A percentile compares a stretch with the other conserved stretches of the same genome.
phyloP scores from a whole-genome alignment of 179 eudicot genomes.

The Carnegiea gigantea region DNA sequence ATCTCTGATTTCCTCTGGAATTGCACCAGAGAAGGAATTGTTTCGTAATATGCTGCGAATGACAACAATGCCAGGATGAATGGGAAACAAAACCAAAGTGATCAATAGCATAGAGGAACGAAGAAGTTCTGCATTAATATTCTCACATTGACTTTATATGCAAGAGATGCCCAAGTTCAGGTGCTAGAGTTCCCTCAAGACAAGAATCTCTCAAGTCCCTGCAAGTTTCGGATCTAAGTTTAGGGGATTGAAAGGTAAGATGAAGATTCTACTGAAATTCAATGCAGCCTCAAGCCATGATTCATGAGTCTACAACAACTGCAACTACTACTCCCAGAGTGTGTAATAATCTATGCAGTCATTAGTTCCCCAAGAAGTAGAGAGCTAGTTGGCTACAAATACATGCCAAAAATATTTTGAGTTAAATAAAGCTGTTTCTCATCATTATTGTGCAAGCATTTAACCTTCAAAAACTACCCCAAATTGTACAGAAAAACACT shows the following conservation, averaged over 20 bases:
- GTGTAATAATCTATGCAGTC: too few relatives aligned
- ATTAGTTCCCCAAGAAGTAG: too few relatives aligned
- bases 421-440: too few relatives aligned
- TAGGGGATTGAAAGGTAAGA: not conserved
- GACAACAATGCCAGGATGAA: constrained; percentile 14
- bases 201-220: constrained; percentile 71
- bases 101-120: not conserved
- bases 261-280: not conserved
- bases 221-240: constrained; percentile 21
- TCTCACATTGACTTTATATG: constrained; percentile 73
- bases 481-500: not conserved
- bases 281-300: not conserved
- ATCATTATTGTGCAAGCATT: too few relatives aligned
- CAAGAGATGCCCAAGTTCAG: constrained; percentile 54
- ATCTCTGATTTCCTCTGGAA: constrained; percentile 53
- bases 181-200: constrained; percentile 71
- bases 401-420: too few relatives aligned
- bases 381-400: too few relatives aligned
- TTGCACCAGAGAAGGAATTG: constrained; percentile 68
- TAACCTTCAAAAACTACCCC: too few relatives aligned
- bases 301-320: too few relatives aligned
- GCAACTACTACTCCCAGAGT: too few relatives aligned
- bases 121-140: not conserved
- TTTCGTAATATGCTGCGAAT: constrained; percentile 66
- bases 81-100: not conserved